A percentile compares a stretch with the other conserved stretches of the same genome.
Evolutionary conservation across 495 filamentous ascomycete species (phyloP).

Genomic region (Penicillium crystallinum): DNA sequence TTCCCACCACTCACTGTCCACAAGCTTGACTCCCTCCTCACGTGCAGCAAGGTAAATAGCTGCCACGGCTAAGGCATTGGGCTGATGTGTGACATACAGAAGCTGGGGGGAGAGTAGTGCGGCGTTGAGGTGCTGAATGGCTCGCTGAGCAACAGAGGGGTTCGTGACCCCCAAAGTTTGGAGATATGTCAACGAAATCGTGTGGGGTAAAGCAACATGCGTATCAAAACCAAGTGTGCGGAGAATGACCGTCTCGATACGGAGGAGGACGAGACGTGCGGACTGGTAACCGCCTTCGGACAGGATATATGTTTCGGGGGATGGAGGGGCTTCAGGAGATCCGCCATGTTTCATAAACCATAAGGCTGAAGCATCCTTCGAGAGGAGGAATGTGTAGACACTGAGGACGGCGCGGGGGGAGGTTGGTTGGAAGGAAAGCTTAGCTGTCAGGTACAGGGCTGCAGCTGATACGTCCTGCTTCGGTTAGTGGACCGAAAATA

Average conservation of each 20-base stretch:
- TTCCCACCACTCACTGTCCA: slow-evolving; percentile 89
- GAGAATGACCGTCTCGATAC: slow-evolving; percentile 69
- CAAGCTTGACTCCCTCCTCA: slow-evolving; percentile 70
- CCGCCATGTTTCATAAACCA: slow-evolving; percentile 42
- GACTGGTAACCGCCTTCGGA: slow-evolving; percentile 65
- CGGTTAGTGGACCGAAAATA: neutral
- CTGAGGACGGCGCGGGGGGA: slow-evolving; percentile 75
- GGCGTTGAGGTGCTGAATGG: slow-evolving; percentile 74
- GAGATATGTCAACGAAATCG: slow-evolving; percentile 86
- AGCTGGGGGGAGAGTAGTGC: slow-evolving; percentile 81
- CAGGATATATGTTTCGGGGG: slow-evolving; percentile 62
- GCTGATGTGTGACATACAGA: slow-evolving; percentile 89
- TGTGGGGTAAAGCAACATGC: slow-evolving; percentile 77
- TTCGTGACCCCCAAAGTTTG: slow-evolving; percentile 68
- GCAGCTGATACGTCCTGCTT: slow-evolving; percentile 74
- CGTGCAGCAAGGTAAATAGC: slow-evolving; percentile 86
- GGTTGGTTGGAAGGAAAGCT: slow-evolving; percentile 71
- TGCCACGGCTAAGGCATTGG: slow-evolving; percentile 75
- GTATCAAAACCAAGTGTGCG: slow-evolving; percentile 74
- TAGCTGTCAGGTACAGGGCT: slow-evolving; percentile 74
- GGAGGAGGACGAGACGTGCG: slow-evolving; percentile 56
- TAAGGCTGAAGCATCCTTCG: slow-evolving; percentile 54
- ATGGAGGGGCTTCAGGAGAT: slow-evolving; percentile 27
- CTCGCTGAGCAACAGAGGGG: slow-evolving; percentile 51
- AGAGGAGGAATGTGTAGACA: slow-evolving; percentile 77